Conservation (phyloP, 1,284 basidiomycete genomes). For the Fomitopsis palustris region DNA sequence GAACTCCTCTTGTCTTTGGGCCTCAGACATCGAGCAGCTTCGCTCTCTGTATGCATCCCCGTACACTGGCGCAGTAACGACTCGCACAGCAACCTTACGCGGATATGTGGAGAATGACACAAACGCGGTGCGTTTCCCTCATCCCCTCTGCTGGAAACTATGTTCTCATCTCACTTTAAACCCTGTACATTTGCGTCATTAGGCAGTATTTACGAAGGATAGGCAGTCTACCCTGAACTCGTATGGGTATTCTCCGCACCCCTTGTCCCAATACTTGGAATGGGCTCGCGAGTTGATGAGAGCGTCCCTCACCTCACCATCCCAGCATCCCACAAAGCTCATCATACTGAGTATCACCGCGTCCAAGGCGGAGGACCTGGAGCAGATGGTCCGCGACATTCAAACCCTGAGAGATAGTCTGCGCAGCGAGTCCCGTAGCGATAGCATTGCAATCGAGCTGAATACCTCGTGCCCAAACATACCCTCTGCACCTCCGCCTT, state of each 20-base stretch:
- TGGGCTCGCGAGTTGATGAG: slow-evolving; percentile 58
- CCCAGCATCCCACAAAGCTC: slow-evolving; percentile 44
- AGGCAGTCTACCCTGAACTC: slow-evolving; percentile 64
- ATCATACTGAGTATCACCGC: slow-evolving; percentile 76
- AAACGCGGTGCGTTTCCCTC: slow-evolving; percentile 45
- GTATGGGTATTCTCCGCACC: slow-evolving; percentile 78
- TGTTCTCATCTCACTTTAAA: background rate
- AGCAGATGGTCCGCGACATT: slow-evolving; percentile 52
- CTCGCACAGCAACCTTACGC: slow-evolving; percentile 64
- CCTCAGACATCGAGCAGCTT: slow-evolving; percentile 62
- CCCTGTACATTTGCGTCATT: background rate
- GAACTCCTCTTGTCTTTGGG: slow-evolving; percentile 79
- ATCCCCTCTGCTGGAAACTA: background rate
- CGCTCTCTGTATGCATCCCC: slow-evolving; percentile 58
- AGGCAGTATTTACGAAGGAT: slow-evolving; percentile 58
- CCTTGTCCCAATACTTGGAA: slow-evolving; percentile 56
- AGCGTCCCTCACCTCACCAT: slow-evolving; percentile 13
- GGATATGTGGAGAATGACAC: slow-evolving; percentile 62
- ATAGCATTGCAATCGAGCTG: slow-evolving; percentile 57
- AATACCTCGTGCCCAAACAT: slow-evolving; percentile 85
- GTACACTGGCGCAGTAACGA: slow-evolving; percentile 73
- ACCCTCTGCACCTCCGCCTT: slow-evolving; percentile 54
- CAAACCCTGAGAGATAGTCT: slow-evolving; percentile 51
- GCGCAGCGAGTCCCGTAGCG: slow-evolving; percentile 13
- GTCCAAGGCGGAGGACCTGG: slow-evolving; percentile 46